Percentiles rank a stretch among this genome's conserved stretches.
phyloP scores from a whole-genome alignment of 495 filamentous ascomycete species.

The Glonium stellatum region DNA sequence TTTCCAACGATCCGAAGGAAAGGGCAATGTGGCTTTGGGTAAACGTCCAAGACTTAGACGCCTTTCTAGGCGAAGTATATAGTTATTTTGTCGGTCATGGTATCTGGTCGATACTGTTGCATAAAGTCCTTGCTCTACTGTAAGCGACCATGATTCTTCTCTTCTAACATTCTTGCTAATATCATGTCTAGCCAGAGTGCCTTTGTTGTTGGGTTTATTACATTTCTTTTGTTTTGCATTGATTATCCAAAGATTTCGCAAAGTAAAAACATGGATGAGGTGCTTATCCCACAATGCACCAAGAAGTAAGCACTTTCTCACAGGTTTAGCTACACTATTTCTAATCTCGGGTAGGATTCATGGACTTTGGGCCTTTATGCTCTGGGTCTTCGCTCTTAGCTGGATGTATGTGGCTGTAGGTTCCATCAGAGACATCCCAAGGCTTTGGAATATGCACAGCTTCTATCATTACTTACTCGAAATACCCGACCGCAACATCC shows the following conservation, averaged over 20 bases:
- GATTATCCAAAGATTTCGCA: slow-evolving; percentile 69
- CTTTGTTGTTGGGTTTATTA: slow-evolving; percentile 79
- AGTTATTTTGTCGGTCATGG: slow-evolving; percentile 79
- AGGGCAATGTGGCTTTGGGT: slow-evolving; percentile 94
- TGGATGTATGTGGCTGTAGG: slow-evolving; percentile 75
- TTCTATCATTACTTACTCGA: slow-evolving; percentile 83
- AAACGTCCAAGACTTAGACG: slow-evolving; percentile 86
- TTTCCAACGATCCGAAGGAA: slow-evolving; percentile 56
- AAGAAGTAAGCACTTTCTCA: slow-evolving; percentile 43
- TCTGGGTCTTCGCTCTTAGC: slow-evolving; percentile 85
- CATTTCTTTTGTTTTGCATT: slow-evolving; percentile 81
- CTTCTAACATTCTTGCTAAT: not conserved
- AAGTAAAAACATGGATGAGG: slow-evolving; percentile 66
- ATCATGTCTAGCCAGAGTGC: slow-evolving; percentile 45
- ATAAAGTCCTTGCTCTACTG: slow-evolving; percentile 64
- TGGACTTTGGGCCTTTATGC: slow-evolving; percentile 61
- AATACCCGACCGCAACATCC: slow-evolving; percentile 86
- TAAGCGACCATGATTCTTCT: slow-evolving; percentile 38
- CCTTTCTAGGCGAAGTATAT: slow-evolving; percentile 86
- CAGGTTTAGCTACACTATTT: not conserved
- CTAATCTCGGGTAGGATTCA: slow-evolving; percentile 52
- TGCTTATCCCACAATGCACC: slow-evolving; percentile 76
- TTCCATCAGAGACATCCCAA: slow-evolving; percentile 65
- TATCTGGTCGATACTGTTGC: slow-evolving; percentile 80
- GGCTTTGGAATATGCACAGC: slow-evolving; percentile 71